Conservation (phyloP, 2,329 filamentous ascomycete genomes). For the Cercospora janseana region DNA sequence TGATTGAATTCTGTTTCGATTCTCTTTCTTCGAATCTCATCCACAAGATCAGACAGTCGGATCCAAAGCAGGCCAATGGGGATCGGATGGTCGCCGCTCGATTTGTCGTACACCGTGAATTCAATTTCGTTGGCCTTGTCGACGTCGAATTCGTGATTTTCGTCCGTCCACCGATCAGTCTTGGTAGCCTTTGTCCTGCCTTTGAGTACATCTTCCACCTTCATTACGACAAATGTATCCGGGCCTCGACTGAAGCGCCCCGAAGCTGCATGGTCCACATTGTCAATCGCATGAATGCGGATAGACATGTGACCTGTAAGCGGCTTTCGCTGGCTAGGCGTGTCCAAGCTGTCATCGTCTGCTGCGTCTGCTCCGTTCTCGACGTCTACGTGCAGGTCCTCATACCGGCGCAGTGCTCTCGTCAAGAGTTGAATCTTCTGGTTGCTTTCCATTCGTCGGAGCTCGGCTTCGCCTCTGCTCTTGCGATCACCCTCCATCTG, state of each 20-base stretch:
- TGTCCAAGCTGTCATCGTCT: constrained; percentile 96
- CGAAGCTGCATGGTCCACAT: constrained; percentile 86
- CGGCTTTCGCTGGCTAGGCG: constrained; percentile 93
- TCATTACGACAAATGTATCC: constrained; percentile 93
- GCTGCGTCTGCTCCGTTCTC: constrained; percentile 35
- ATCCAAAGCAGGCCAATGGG: constrained; percentile 97
- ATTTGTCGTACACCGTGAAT: constrained; percentile 95
- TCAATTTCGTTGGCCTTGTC: constrained; percentile 99
- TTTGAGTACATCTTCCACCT: constrained; percentile 91
- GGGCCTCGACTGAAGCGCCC: constrained; percentile 83
- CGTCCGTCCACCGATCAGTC: constrained; percentile 87
- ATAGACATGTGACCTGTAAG: constrained; percentile 86
- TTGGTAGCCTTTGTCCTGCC: constrained; percentile 81
- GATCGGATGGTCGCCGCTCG: constrained; percentile 73
- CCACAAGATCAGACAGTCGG: constrained; percentile 91
- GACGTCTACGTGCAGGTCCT: constrained; percentile 93
- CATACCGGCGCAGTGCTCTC: constrained; percentile 93
- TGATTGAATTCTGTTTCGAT: constrained; percentile 94
- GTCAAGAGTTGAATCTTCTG: constrained; percentile 96
- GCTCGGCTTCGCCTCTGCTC: constrained; percentile 89
- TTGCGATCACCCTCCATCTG: constrained; percentile 96
- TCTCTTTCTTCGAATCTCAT: constrained; percentile 95
- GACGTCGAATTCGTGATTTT: constrained; percentile 87
- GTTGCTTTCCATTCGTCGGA: constrained; percentile 86
- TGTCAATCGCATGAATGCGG: constrained; percentile 81